Base-by-base conservation (phyloP, 2,329 filamentous ascomycete species). In the Botryotinia calthae region DNA sequence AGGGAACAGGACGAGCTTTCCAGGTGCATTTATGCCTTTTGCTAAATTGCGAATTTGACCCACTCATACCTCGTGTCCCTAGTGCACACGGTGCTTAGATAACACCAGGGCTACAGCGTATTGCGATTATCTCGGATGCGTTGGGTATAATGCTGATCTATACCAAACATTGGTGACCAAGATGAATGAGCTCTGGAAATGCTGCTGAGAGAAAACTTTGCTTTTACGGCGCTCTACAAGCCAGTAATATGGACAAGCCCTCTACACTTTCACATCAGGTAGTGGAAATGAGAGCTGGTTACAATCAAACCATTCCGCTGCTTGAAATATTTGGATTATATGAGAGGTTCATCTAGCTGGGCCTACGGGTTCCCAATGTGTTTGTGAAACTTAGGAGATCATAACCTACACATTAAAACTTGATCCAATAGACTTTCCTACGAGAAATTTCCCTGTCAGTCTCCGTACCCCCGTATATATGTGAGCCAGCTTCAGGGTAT, bases 81-180 rank as follows among this genome's bases (percentile, higher is more conserved):
- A 2, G 44, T 22, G 18, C 44, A 46, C 18, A 46, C 44, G 44
- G 44, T 46, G 18, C 18, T 20, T 18, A 46, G 20, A 48, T 22
- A 48, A 48, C 20, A 48, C 44, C 44, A 4, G 61, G 18, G 61
- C 18, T 44, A 4, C 25, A n/a, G 1, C 28, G 34, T 44, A 42
- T 22, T 75, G 71, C 34, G 61, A 70, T 16, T 75, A 73, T 14
- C 74, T 73, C 5, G 37, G 70, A 48, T 73, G 69, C 42, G 48
- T 72, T n/a, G 51, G 69, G 18, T 73, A 71, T 31, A 66, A 73
- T 46, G 2, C 25, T 12, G 54, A 58, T 4, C 54, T 73, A 20
- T 75, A 72, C 16, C 22, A 70, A 34, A 40, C 48, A 20, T 66
- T 72, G 12, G 72, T 72, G 31, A 22, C 20, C 31, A 59, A 59